Evolutionary conservation across 257 asterid species (phyloP).

Genomic region (Przewalskia tangutica): DNA sequence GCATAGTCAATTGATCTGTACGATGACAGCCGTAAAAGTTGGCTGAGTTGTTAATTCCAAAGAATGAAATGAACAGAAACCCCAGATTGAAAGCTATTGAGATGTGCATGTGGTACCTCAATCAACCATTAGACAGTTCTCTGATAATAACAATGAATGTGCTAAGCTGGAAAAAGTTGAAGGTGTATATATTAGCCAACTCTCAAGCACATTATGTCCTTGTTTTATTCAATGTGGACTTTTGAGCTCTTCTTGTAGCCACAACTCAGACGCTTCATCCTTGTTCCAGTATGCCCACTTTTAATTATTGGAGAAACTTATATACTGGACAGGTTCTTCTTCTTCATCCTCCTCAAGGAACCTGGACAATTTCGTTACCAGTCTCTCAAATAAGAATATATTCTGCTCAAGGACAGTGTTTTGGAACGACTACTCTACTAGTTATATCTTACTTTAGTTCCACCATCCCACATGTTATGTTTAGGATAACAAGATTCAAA

Average conservation of each 20-base stretch:
- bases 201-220: background rate
- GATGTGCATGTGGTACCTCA: background rate
- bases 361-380: background rate
- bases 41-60: background rate
- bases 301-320: background rate
- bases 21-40: background rate
- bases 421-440: background rate
- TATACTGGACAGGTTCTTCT: background rate
- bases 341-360: background rate
- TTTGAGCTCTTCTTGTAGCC: background rate
- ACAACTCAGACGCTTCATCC: background rate
- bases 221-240: background rate
- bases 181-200: background rate
- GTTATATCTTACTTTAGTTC: background rate
- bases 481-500: background rate
- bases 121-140: background rate
- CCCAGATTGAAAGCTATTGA: background rate
- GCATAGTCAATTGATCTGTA: background rate
- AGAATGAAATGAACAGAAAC: background rate
- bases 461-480: background rate
- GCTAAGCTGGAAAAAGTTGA: background rate
- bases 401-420: background rate
- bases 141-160: background rate
- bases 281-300: background rate
- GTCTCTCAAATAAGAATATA: background rate